Evolutionary conservation across 1,284 basidiomycete species (phyloP), one percentile per base, ranked within the genome.

Genomic region (Sutorius eximius): DNA sequence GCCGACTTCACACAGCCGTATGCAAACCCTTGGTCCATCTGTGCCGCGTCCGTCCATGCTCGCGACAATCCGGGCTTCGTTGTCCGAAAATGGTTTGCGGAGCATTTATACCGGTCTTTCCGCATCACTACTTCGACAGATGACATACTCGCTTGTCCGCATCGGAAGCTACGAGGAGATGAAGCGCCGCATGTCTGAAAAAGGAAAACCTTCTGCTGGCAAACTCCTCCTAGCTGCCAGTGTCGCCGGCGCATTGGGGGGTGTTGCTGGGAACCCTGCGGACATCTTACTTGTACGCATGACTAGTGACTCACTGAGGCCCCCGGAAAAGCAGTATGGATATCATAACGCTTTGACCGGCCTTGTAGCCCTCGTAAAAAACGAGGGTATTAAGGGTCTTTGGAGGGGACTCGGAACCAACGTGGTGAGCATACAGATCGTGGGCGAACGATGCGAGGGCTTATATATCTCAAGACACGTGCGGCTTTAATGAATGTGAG

Each of bases 91-190:
- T 55, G 91, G 92, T 45, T 64, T 91, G 58, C 77, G 80, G 56
- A 89, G 90, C 59, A 73, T 94, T 36, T 93, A 91, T 66, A 86
- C 87, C 22, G 93, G 94, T 34, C 79, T 95, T 32, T 86, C 87
- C 11, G 93, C 93, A 16, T 93, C 93, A 3, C 73, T 95, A 42
- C 76, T 95, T 65, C 83, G 93, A 45, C 93, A 95, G 74, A 94
- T 95, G 93, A 88, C 91, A 10, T 95, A 95, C 68, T 93, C 91
- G 0, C 80, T 95, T 52, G 91, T 93, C 46, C 87, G 93, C 15
- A 77, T 96, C 49, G 93, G 93, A 34, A 83, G 81, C 33, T 95
- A 95, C 69, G 93, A 96, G 70, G 82, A 85, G 52, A 78, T 89
- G 67, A 91, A 91, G 66, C 70, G 75, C 22, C 71, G 73, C 12